phyloP scores from a whole-genome alignment of 805 yeast species.

The Teunomyces cretensis region DNA sequence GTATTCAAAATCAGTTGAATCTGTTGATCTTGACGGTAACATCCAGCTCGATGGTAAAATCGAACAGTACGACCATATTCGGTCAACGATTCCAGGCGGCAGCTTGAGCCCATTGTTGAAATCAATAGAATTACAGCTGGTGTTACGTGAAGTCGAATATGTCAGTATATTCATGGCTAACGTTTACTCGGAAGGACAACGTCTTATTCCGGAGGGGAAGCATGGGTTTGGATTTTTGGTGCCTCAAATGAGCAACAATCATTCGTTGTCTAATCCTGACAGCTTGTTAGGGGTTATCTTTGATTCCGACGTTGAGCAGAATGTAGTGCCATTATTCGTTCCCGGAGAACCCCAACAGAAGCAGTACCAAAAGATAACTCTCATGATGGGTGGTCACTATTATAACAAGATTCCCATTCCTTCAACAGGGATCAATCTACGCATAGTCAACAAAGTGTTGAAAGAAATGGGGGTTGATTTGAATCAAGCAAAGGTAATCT shows the following conservation, averaged over 20 bases:
- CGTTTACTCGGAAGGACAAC: conserved; percentile 40
- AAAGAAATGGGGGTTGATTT: conserved; percentile 25
- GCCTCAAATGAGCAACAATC: conserved; percentile 43
- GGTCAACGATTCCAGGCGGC: conserved; percentile 56
- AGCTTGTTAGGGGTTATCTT: conserved; percentile 81
- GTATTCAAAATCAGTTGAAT: conserved; percentile 23
- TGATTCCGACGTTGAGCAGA: conserved; percentile 80
- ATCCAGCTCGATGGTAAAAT: conserved; percentile 2
- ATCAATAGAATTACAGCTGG: conserved; percentile 17
- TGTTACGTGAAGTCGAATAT: conserved; percentile 30
- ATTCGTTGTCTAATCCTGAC: conserved; percentile 42
- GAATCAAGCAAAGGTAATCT: conserved; percentile 18
- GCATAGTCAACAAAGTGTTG: conserved; percentile 27
- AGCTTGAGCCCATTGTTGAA: conserved; percentile 29
- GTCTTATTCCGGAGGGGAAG: conserved; percentile 32
- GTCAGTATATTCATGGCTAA: conserved; percentile 65
- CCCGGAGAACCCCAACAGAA: conserved; percentile 6
- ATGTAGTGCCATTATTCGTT: conserved; percentile 19
- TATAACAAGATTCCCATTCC: conserved; percentile 33
- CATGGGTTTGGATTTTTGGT: conserved; percentile 88
- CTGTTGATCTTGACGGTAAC: conserved; percentile 18
- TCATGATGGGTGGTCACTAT: conserved; percentile 87
- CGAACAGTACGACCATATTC: conserved; percentile 50
- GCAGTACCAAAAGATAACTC: conserved; percentile 69
- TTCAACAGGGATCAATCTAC: conserved; percentile 23